Evolutionary conservation across 768 basidiomycete genomes (phyloP).

Genomic region (Pulveroboletus ravenelii): DNA sequence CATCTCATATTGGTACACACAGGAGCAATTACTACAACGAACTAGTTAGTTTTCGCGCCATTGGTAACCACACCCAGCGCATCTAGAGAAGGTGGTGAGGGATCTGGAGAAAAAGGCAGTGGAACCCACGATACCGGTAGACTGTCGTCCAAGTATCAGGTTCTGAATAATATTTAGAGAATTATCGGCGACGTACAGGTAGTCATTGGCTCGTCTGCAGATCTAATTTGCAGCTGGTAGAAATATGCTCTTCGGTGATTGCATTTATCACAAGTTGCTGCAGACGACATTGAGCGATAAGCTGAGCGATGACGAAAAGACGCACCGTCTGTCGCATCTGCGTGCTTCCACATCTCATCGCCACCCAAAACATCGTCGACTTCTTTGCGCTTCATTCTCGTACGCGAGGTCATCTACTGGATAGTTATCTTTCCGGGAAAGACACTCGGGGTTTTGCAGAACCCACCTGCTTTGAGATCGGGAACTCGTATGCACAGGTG

Average conservation of each 20-base stretch:
- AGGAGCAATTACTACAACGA: background rate
- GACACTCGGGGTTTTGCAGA: too few relatives aligned
- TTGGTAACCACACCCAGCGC: slow-evolving; percentile 57
- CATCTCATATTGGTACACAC: background rate
- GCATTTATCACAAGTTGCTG: slow-evolving; percentile 70
- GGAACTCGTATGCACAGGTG: slow-evolving; percentile 91
- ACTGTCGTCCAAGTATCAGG: slow-evolving; percentile 34
- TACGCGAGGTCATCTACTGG: slow-evolving; percentile 85
- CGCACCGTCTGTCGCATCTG: slow-evolving; percentile 78
- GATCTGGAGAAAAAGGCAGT: background rate
- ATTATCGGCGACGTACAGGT: slow-evolving; percentile 19
- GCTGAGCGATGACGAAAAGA: background rate
- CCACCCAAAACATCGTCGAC: slow-evolving; percentile 96
- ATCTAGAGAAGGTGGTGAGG: slow-evolving; percentile 35
- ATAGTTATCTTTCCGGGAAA: background rate
- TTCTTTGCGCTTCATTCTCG: slow-evolving; percentile 79
- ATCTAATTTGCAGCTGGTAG: slow-evolving; percentile 93
- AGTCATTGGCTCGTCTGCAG: slow-evolving; percentile 91
- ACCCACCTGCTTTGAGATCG: slow-evolving; percentile 22
- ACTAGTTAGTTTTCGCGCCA: slow-evolving; percentile 60
- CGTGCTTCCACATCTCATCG: slow-evolving; percentile 90
- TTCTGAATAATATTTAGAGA: background rate
- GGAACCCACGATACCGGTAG: slow-evolving; percentile 45
- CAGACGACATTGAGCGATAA: background rate
- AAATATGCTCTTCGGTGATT: slow-evolving; percentile 85